Evolutionary conservation across 441 rosid species (phyloP).

Genomic region (Populus hybrid): DNA sequence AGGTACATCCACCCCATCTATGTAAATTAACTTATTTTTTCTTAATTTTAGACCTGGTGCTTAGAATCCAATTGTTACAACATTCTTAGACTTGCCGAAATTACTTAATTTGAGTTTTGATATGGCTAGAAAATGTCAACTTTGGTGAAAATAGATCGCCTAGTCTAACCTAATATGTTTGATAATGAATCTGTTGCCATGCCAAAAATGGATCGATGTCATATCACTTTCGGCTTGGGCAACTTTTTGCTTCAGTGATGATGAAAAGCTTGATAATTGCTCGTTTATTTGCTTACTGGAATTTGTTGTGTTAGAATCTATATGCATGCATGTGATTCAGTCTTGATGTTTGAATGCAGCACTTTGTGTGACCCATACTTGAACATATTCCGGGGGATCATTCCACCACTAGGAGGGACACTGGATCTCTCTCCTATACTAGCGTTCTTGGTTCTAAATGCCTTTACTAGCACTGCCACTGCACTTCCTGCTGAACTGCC

Average conservation of each 20-base stretch:
- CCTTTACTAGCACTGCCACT: slow-evolving; percentile 73
- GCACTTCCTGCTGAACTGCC: slow-evolving; percentile 94
- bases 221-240: not conserved
- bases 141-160: not conserved
- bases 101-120: not conserved
- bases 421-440: slow-evolving; percentile 87
- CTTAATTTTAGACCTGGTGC: not conserved
- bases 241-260: not conserved
- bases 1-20: slow-evolving; percentile 38
- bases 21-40: not conserved
- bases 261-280: not conserved
- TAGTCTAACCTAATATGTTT: not conserved
- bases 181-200: not conserved
- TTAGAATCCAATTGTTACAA: not conserved
- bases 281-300: not conserved
- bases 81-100: not conserved
- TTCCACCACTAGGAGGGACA: slow-evolving; percentile 88
- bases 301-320: not conserved
- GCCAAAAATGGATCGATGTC: not conserved
- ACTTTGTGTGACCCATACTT: slow-evolving; percentile 90
- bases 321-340: not conserved
- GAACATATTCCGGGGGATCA: slow-evolving; percentile 90
- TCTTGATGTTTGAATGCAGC: slow-evolving; percentile 38
- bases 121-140: not conserved
- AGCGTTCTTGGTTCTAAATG: slow-evolving; percentile 77